These are phyloP conservation scores for Colletotrichum somersetense DNA, from an alignment of 2,329 filamentous ascomycete genomes.

Conservation along the genomic window DNA sequence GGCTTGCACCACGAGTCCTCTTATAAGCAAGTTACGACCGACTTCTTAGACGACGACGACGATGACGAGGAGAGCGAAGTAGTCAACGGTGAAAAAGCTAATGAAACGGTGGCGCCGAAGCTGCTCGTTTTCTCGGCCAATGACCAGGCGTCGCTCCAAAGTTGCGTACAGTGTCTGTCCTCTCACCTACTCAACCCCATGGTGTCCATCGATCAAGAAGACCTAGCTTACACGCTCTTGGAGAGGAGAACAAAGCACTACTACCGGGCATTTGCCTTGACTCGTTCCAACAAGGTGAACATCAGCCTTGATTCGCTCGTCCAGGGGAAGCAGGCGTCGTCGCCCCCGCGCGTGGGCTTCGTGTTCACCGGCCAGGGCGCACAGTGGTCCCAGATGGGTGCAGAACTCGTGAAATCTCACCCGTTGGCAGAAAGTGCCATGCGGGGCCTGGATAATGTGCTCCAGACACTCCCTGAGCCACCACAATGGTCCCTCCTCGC, in stretches of 20 bases:
- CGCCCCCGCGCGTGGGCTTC: background rate
- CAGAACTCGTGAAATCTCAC: constrained; percentile 32
- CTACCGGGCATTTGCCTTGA: constrained; percentile 43
- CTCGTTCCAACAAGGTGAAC: too few species aligned
- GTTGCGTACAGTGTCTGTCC: background rate
- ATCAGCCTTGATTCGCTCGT: too few species aligned
- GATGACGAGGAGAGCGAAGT: too few species aligned
- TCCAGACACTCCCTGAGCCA: constrained; percentile 28
- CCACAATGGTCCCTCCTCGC: constrained; percentile 43
- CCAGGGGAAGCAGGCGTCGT: background rate
- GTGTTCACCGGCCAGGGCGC: constrained; percentile 52
- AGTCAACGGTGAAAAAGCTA: too few species aligned
- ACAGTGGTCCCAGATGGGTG: constrained; percentile 48
- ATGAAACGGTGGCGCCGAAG: constrained; percentile 13
- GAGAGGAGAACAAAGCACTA: constrained; percentile 44
- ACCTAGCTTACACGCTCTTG: constrained; percentile 49
- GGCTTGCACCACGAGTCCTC: background rate
- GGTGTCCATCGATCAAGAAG: constrained; percentile 3
- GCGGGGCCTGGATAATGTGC: constrained; percentile 41
- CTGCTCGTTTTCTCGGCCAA: constrained; percentile 42
- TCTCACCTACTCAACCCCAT: too few species aligned
- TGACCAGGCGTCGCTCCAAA: constrained; percentile 1
- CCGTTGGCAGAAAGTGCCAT: constrained; percentile 34
- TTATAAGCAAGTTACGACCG: background rate
- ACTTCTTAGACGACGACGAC: background rate